phyloP scores from a whole-genome alignment of 371 early-diverging fungal species.

The Batrachochytrium dendrobatidis region DNA sequence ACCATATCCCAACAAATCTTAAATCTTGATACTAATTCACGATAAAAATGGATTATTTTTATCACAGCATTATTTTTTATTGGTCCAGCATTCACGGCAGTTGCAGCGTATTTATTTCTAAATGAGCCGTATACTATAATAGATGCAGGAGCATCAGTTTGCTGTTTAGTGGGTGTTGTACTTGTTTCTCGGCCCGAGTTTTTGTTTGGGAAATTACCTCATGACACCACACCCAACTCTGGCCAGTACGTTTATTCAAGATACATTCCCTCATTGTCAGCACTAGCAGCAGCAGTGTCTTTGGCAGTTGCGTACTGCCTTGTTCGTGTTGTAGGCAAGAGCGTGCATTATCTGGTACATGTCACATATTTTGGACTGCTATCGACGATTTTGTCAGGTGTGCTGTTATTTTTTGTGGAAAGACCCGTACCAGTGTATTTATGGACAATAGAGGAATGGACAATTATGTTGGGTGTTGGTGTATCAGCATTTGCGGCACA shows the following conservation, averaged over 20 bases:
- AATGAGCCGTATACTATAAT: slow-evolving; percentile 57
- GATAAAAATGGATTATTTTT: neutral
- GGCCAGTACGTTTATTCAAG: neutral
- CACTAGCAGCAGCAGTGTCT: slow-evolving; percentile 55
- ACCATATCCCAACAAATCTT: neutral
- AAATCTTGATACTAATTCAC: neutral
- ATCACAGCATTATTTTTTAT: slow-evolving; percentile 62
- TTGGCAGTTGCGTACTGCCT: slow-evolving; percentile 61
- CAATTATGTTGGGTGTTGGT: slow-evolving; percentile 44
- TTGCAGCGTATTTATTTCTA: slow-evolving; percentile 55
- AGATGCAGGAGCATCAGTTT: slow-evolving; percentile 46
- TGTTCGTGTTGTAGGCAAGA: slow-evolving; percentile 61
- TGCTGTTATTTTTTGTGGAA: slow-evolving; percentile 15
- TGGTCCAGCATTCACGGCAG: slow-evolving; percentile 66
- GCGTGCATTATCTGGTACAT: slow-evolving; percentile 63
- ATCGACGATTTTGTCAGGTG: slow-evolving; percentile 35
- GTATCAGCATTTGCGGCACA: slow-evolving; percentile 65
- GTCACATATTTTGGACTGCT: slow-evolving; percentile 66
- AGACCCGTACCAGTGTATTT: neutral
- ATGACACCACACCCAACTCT: neutral
- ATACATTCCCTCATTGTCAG: slow-evolving; percentile 24
- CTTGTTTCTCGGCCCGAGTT: slow-evolving; percentile 60
- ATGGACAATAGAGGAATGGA: slow-evolving; percentile 3
- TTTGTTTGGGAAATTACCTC: slow-evolving; percentile 35
- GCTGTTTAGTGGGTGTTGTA: slow-evolving; percentile 56